These are phyloP conservation scores for Pisolithus microcarpus DNA, from an alignment of 768 basidiomycete species.

Conservation along the genomic window DNA sequence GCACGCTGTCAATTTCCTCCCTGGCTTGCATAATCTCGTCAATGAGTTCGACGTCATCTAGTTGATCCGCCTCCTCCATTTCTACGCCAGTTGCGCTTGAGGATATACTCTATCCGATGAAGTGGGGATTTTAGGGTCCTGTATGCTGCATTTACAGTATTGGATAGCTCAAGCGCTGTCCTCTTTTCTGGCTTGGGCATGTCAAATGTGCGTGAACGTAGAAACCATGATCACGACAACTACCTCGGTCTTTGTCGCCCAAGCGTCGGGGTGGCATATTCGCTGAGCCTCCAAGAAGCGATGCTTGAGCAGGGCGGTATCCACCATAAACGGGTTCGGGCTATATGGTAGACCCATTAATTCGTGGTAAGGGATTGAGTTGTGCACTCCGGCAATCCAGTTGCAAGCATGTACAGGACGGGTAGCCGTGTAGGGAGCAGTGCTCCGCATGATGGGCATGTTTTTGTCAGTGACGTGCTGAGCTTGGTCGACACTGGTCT, in stretches of 20 bases:
- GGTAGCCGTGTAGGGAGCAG: slow-evolving; percentile 59
- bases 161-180: slow-evolving; percentile 41
- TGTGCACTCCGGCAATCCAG: slow-evolving; percentile 53
- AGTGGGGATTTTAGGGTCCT: slow-evolving; percentile 67
- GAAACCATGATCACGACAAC: slow-evolving; percentile 6
- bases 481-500: background rate
- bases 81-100: slow-evolving; percentile 53
- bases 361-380: slow-evolving; percentile 54
- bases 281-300: slow-evolving; percentile 69
- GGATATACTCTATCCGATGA: slow-evolving; percentile 73
- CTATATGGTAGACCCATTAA: slow-evolving; percentile 56
- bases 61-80: slow-evolving; percentile 61
- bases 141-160: slow-evolving; percentile 78
- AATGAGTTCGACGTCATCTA: slow-evolving; percentile 66
- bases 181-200: slow-evolving; percentile 17
- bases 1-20: slow-evolving; percentile 58
- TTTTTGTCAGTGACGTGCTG: slow-evolving; percentile 8
- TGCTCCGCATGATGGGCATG: slow-evolving; percentile 59
- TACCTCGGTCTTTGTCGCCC: slow-evolving; percentile 62
- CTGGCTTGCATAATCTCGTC: slow-evolving; percentile 71
- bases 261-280: slow-evolving; percentile 81
- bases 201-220: slow-evolving; percentile 6
- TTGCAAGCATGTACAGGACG: slow-evolving; percentile 70
- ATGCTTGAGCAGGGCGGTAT: slow-evolving; percentile 50
- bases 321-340: slow-evolving; percentile 67